Conservation (phyloP, 345 rosid species). For the Gossypium stocksii region DNA sequence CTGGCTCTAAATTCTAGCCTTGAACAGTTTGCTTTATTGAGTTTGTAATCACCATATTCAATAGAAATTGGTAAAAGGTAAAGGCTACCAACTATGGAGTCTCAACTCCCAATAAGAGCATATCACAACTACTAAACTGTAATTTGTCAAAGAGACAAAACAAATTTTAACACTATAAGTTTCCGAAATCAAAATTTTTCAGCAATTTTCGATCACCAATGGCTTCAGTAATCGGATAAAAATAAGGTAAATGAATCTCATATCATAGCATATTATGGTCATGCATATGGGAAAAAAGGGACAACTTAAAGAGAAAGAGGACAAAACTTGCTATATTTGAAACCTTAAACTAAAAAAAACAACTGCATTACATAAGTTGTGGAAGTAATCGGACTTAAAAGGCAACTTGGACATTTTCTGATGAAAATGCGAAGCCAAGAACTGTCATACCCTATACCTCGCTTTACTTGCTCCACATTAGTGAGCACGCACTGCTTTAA, state of each 20-base stretch:
- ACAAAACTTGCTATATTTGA: neutral
- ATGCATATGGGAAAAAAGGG: neutral
- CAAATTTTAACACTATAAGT: neutral
- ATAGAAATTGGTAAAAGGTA: neutral
- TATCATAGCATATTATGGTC: neutral
- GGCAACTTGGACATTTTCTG: neutral
- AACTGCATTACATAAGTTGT: neutral
- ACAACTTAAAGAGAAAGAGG: neutral
- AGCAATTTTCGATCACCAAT: neutral
- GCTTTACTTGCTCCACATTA: too few relatives aligned
- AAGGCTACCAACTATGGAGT: neutral
- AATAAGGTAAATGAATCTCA: neutral
- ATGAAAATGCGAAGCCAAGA: neutral
- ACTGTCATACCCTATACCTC: too few relatives aligned
- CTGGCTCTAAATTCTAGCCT: neutral
- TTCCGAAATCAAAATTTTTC: neutral
- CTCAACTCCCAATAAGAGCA: neutral
- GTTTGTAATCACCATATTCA: neutral
- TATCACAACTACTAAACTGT: neutral
- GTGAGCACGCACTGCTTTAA: too few relatives aligned
- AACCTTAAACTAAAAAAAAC: neutral
- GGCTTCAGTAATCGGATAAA: neutral
- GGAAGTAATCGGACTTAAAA: neutral
- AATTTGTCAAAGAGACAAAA: neutral
- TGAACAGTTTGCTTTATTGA: neutral